Conservation (phyloP, 352 stramenopile genomes). For the Phytophthora gonapodyides region DNA sequence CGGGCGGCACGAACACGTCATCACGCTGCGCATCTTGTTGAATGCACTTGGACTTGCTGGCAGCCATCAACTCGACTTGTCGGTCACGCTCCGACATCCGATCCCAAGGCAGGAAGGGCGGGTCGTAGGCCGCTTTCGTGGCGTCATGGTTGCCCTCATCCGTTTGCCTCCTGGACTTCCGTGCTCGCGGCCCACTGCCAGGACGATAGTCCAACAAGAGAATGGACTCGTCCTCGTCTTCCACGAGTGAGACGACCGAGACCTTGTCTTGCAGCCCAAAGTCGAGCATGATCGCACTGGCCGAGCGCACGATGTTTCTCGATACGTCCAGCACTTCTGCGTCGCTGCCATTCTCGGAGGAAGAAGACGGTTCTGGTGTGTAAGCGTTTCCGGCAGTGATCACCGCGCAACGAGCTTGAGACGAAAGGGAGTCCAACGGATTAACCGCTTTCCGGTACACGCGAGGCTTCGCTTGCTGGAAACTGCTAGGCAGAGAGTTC, state of each 20-base stretch:
- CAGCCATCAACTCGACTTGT: constrained; percentile 56
- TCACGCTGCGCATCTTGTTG: constrained; percentile 43
- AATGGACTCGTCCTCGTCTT: constrained; percentile 49
- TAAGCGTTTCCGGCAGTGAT: constrained; percentile 33
- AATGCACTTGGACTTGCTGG: constrained; percentile 56
- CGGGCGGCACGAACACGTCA: constrained; percentile 41
- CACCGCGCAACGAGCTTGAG: constrained; percentile 47
- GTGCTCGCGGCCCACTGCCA: constrained; percentile 14
- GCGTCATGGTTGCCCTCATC: constrained; percentile 12
- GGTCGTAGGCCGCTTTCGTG: constrained; percentile 15
- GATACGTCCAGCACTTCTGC: constrained; percentile 1
- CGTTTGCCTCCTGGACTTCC: constrained; percentile 4
- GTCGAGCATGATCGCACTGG: constrained; percentile 14
- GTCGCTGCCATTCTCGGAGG: constrained; percentile 12
- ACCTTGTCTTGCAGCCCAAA: constrained; percentile 45
- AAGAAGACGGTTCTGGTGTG: constrained; percentile 4
- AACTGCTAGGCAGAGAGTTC: constrained; percentile 66
- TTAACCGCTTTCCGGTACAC: constrained; percentile 50
- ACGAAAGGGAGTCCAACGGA: constrained; percentile 30
- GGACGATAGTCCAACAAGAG: constrained; percentile 52
- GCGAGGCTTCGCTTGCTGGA: constrained; percentile 55
- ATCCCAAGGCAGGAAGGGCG: constrained; percentile 48
- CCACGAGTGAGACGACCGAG: constrained; percentile 50
- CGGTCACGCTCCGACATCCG: constrained; percentile 46
- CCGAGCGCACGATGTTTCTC: constrained; percentile 2